Conservation (phyloP, 768 basidiomycete genomes). For the Phaeolepiota aurea region DNA sequence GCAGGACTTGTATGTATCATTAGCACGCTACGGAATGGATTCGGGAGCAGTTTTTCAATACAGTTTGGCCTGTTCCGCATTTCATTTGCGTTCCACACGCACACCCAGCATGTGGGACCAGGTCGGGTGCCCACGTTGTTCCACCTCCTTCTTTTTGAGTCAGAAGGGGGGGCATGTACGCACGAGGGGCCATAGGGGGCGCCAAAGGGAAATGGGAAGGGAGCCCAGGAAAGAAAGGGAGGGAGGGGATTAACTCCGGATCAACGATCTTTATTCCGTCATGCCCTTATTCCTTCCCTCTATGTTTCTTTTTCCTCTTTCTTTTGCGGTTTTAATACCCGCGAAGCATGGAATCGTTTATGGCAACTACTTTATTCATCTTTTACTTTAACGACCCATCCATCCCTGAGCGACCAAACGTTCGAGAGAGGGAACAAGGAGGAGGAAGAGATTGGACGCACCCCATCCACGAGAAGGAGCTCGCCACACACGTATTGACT, state of each 20-base stretch:
- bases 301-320: no score
- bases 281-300: no score
- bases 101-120: no score
- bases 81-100: no score
- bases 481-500: slow-evolving; percentile 72
- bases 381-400: slow-evolving; percentile 43
- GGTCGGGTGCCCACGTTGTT: no score
- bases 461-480: slow-evolving; percentile 63
- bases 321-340: neutral
- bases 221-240: neutral
- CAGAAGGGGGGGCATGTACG: neutral
- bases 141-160: neutral
- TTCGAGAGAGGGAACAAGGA: slow-evolving; percentile 6
- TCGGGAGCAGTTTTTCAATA: no score
- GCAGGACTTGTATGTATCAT: no score
- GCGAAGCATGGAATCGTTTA: neutral
- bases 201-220: neutral
- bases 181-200: neutral
- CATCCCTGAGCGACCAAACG: slow-evolving; percentile 34
- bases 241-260: neutral
- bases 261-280: neutral
- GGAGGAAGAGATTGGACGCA: slow-evolving; percentile 15
- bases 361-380: neutral
- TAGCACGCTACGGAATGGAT: no score
- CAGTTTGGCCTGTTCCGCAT: no score